Evolutionary conservation across 257 asterid species (phyloP).

Genomic region (Solanum virginianum): DNA sequence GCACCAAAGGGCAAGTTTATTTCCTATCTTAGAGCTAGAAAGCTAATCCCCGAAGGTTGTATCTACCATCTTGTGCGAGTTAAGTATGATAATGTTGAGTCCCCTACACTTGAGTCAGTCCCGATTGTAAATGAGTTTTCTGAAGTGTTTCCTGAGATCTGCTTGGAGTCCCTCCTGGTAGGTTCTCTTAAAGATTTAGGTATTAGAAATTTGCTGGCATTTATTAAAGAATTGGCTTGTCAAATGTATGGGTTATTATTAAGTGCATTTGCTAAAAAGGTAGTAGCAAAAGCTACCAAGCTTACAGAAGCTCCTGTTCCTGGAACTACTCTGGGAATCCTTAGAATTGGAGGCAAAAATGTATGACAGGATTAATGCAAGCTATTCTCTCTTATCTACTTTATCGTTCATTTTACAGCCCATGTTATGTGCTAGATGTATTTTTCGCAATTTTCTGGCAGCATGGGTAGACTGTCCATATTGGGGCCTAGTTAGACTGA

Average conservation of each 20-base stretch:
- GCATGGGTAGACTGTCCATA: slow-evolving; percentile 78
- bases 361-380: slow-evolving; percentile 89
- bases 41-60: too few species aligned
- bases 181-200: slow-evolving; percentile 88
- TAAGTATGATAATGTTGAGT: too few species aligned
- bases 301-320: slow-evolving; percentile 90
- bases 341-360: slow-evolving; percentile 90
- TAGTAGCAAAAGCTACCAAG: slow-evolving; percentile 58
- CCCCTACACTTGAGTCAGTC: too few species aligned
- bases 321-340: slow-evolving; percentile 85
- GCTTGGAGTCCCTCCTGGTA: slow-evolving; percentile 18
- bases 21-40: too few species aligned
- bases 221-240: slow-evolving; percentile 67
- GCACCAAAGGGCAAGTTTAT: too few species aligned
- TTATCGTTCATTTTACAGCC: background rate
- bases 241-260: slow-evolving; percentile 94
- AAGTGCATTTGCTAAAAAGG: slow-evolving; percentile 79
- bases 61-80: too few species aligned
- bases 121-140: too few species aligned
- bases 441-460: slow-evolving; percentile 16
- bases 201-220: slow-evolving; percentile 61
- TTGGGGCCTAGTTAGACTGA: slow-evolving; percentile 73
- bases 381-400: slow-evolving; percentile 4
- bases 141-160: too few species aligned
- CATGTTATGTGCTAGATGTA: background rate